Base-by-base conservation (phyloP, 345 rosid species). In the Capsella bursapastoris region DNA sequence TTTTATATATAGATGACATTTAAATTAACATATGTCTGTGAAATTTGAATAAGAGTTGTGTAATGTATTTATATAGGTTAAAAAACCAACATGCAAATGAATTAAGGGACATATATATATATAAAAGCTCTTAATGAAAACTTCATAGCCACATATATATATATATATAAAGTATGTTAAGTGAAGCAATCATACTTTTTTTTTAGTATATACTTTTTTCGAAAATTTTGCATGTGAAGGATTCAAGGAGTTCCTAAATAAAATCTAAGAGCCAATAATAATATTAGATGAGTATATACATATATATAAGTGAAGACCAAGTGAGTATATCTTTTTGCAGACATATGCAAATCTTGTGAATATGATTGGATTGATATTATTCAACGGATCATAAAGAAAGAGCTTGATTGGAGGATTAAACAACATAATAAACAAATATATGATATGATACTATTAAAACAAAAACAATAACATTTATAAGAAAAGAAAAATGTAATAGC, bases 341-440 rank as follows among this genome's bases (percentile, higher is more conserved):
- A 78, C 77, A 72, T 72, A 72, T 78, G 77, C 81, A 78, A 78
- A 72, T 78, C 78, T 51, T 72, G 79, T 71, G 75, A 78, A 73
- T 75, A 74, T 79, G 75, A 48, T 66, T 80, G 79, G 78, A 68
- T 75, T 70, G 53, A 70, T 63, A 68, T 73, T 57, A 49, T 53
- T 60, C 81, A 73, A 67, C 76, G 63, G 73, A 75, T 78, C 79
- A 75, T 80, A 67, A 80, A 80, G 76, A 74, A 37, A 77, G 77
- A 60, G 71, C 55, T 57, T 57, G 81, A 71, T 66, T 78, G 77
- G 76, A 38, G 80, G 72, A 58, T 31, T 70, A 77, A 70, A 64
- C 80, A 77, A 70, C 71, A 63, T 70, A 71, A 22, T 57, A 64
- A 63, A 44, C 44, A 45, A 64, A 48, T 22, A 22, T 22, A 22